Conservation (phyloP, 768 basidiomycete genomes). For the Pulveroboletus sp. region DNA sequence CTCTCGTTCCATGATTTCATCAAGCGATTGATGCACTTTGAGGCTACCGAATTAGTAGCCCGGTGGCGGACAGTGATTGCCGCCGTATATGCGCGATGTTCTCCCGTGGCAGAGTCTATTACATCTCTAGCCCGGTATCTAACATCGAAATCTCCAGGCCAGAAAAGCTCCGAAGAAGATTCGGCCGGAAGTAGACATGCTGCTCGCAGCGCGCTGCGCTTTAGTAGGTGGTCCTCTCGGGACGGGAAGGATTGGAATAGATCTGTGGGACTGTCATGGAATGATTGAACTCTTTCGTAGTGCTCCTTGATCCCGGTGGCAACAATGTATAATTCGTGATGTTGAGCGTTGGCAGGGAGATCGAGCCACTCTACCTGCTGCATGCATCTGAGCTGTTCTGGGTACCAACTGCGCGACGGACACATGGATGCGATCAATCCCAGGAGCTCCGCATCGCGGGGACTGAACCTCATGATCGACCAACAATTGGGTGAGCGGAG, state of each 20-base stretch:
- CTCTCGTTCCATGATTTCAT: constrained; percentile 6
- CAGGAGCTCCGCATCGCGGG: constrained; percentile 29
- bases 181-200: constrained; percentile 14
- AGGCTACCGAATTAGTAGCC: background rate
- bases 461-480: constrained; percentile 37
- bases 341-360: constrained; percentile 27
- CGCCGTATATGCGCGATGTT: constrained; percentile 17
- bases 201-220: constrained; percentile 16
- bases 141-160: background rate
- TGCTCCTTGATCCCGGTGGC: constrained; percentile 30
- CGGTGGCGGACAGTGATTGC: constrained; percentile 7
- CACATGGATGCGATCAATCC: constrained; percentile 32
- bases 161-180: background rate
- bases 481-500: constrained; percentile 35
- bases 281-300: constrained; percentile 12
- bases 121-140: constrained; percentile 12
- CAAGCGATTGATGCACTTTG: constrained; percentile 3
- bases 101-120: background rate
- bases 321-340: constrained; percentile 25
- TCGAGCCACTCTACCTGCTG: constrained; percentile 34
- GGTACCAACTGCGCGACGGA: constrained; percentile 39
- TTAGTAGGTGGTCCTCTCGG: constrained; percentile 7
- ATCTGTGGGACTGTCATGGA: background rate
- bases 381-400: constrained; percentile 35
- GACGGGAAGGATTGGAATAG: constrained; percentile 6